Evolutionary conservation across 2,329 filamentous ascomycete species (phyloP), one percentile per base, ranked within the genome.

Genomic region (Xylaria sp.): DNA sequence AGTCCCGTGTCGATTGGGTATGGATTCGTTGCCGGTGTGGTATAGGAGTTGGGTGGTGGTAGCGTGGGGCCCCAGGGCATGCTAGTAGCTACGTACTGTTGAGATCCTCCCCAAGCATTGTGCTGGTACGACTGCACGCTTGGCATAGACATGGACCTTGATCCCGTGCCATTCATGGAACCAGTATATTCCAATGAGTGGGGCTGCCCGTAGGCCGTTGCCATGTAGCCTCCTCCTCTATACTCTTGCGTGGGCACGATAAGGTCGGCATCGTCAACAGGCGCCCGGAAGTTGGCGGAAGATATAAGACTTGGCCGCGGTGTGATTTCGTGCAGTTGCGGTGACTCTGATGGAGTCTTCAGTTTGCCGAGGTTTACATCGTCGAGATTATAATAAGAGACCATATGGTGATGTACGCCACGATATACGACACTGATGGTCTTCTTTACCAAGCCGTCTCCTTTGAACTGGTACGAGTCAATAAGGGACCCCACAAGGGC

Each of bases 391-490:
- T 96, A 96, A 70, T 97, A 97, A 16, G 89, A 92, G 39, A 96
- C 91, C 47, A 97, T 76, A 66, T 96, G 92, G 66, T 96, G 92
- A 2, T 85, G 86, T 2, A 92, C 82, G 2, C 88, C 88, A 21
- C 87, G 81, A 46, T 88, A 85, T 2, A 82, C 85, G 38, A 96
- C 84, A 63, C 88, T 93, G 72, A 96, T 92, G 0, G 92, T 96
- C 78, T 96, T 96, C 80, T 97, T 97, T 59, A 96, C 84, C 39
- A 97, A 74, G 0, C 92, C 92, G 1, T 85, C 83, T 13, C 85
- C 78, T 66, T 94, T 94, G 80, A 96, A 96, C 26, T 86, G 85
- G 65, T 96, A 96, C 0, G 89, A 92, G 72, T 96, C 92, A n/a
- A 93, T 84, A 11, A 96, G 78, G 1, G 91, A 95, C 5, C 92